Evolutionary conservation across 345 rosid species (phyloP).

Genomic region (Pistacia integerrima): DNA sequence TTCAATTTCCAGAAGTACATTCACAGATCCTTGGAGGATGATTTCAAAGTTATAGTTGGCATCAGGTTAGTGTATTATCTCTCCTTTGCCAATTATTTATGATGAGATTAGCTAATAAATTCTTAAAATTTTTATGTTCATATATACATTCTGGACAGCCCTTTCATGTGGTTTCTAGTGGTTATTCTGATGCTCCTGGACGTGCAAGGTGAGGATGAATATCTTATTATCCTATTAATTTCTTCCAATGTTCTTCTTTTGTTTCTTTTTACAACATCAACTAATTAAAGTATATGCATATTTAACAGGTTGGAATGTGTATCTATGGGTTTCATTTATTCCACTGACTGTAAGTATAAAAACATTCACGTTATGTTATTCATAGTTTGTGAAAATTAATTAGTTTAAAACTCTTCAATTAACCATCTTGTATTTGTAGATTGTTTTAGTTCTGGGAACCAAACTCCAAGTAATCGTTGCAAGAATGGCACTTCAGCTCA

Average conservation of each 20-base stretch:
- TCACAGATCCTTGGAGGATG: conserved; percentile 72
- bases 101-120: too few relatives aligned
- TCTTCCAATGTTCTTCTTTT: neutral
- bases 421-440: conserved; percentile 24
- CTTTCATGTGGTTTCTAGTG: conserved; percentile 68
- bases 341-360: conserved; percentile 54
- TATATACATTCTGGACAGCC: conserved; percentile 37
- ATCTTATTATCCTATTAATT: neutral
- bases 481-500: conserved; percentile 48
- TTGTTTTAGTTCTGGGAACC: conserved; percentile 47
- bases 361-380: too few relatives aligned
- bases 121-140: too few relatives aligned
- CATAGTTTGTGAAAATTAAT: too few relatives aligned
- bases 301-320: conserved; percentile 62
- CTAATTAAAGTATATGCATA: neutral
- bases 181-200: conserved; percentile 66
- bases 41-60: conserved; percentile 79
- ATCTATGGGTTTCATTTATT: conserved; percentile 72
- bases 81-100: neutral
- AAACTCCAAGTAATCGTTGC: conserved; percentile 65
- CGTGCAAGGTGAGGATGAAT: conserved; percentile 57
- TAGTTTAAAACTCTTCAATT: too few relatives aligned
- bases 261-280: neutral
- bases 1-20: conserved; percentile 79
- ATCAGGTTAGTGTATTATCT: conserved; percentile 41